Conservation (phyloP, 1,284 basidiomycete genomes). For the Schizophyllum amplum region DNA sequence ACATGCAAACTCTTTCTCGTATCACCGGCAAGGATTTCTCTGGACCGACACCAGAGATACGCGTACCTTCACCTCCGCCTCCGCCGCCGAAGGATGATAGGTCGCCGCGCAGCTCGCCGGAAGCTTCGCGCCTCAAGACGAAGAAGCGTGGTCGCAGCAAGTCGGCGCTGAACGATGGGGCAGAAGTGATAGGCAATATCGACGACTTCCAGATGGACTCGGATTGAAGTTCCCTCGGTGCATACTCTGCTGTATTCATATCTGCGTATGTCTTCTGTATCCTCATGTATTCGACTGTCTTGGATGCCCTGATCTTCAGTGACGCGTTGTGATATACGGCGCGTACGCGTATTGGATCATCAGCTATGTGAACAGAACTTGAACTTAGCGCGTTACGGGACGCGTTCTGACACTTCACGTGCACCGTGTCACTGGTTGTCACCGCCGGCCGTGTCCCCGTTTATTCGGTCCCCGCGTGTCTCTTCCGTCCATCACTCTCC, state of each 20-base stretch:
- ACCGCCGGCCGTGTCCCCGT: background rate
- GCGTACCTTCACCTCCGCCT: conserved; percentile 36
- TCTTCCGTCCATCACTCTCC: background rate
- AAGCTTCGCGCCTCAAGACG: conserved; percentile 2
- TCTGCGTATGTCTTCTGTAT: too few species aligned
- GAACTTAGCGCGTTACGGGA: too few species aligned
- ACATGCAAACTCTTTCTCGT: conserved; percentile 59
- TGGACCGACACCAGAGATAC: conserved; percentile 67
- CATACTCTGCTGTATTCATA: too few species aligned
- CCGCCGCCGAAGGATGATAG: conserved; percentile 13
- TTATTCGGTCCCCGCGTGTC: background rate
- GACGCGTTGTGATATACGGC: too few species aligned
- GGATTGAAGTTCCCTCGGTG: too few species aligned
- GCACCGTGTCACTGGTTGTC: too few species aligned
- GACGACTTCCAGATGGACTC: conserved; percentile 3
- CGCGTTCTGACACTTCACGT: too few species aligned
- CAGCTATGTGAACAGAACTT: too few species aligned
- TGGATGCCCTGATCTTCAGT: too few species aligned
- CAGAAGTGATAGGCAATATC: conserved; percentile 10
- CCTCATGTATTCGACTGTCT: too few species aligned
- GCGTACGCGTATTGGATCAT: too few species aligned
- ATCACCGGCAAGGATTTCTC: conserved; percentile 79
- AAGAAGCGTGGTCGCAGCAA: conserved; percentile 12
- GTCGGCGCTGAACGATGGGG: conserved; percentile 2
- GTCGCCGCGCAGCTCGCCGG: background rate